Conservation (phyloP, 257 asterid genomes). For the Dorcoceras hygrometricum region DNA sequence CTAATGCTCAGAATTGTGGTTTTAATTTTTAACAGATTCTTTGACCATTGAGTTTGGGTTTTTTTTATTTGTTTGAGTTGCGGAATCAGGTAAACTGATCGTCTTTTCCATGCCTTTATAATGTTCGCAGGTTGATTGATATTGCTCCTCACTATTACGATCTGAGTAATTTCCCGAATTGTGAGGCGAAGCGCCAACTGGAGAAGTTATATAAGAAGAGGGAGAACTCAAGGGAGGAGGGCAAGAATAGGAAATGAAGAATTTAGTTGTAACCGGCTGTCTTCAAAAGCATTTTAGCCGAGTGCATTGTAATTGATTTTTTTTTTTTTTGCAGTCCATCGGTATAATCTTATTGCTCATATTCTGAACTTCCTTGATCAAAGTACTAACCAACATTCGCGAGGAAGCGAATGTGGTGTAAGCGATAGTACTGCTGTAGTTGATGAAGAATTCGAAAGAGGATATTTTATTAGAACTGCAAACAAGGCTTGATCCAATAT, state of each 20-base stretch:
- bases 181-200: constrained; percentile 83
- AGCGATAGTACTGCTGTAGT: too few relatives aligned
- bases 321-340: too few relatives aligned
- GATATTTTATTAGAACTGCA: too few relatives aligned
- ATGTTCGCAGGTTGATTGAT: constrained; percentile 70
- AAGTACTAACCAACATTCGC: too few relatives aligned
- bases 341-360: too few relatives aligned
- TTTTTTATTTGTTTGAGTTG: neutral
- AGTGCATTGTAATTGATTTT: too few relatives aligned
- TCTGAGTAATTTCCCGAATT: constrained; percentile 76
- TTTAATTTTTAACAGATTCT: neutral
- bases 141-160: constrained; percentile 89
- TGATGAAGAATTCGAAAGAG: too few relatives aligned
- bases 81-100: neutral
- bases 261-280: neutral
- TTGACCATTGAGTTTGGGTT: neutral
- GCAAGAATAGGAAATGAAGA: constrained; percentile 52
- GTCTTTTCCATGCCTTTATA: neutral
- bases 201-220: constrained; percentile 75
- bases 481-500: too few relatives aligned
- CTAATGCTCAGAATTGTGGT: neutral
- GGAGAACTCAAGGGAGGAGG: constrained; percentile 58
- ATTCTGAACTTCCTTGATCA: too few relatives aligned
- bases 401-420: too few relatives aligned
- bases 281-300: neutral